Conservation (phyloP, 108 stramenopile genomes). For the Cyclostephanos tholiformis region DNA sequence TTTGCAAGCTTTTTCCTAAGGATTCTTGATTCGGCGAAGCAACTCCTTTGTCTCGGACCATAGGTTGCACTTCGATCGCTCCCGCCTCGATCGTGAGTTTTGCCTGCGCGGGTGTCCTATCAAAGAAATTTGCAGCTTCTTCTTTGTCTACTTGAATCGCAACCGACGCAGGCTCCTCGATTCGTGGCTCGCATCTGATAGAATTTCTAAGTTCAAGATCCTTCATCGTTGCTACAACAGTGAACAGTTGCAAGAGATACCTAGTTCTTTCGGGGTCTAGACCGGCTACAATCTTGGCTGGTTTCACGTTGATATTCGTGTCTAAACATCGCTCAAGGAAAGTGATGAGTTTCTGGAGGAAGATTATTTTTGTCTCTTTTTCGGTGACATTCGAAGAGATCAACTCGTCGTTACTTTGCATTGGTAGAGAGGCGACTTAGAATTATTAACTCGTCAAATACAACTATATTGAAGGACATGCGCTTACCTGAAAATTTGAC, state of each 20-base stretch:
- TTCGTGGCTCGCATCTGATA: no score
- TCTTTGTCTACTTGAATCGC: not conserved
- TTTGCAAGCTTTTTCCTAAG: not conserved
- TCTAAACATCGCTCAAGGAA: conserved; percentile 47
- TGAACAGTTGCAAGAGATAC: conserved; percentile 69
- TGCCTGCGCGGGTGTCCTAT: not conserved
- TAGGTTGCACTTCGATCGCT: not conserved
- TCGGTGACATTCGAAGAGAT: conserved; percentile 60
- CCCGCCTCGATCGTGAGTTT: not conserved
- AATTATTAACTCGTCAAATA: conserved; percentile 15
- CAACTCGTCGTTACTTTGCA: conserved; percentile 38
- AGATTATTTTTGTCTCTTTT: conserved; percentile 61
- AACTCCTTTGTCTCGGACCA: not conserved
- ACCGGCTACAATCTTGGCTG: conserved; percentile 75
- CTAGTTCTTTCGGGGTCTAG: conserved; percentile 78
- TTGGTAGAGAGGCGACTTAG: not conserved
- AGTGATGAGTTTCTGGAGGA: conserved; percentile 63
- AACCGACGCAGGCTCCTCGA: no score
- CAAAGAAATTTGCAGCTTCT: not conserved
- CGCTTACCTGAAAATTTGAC: conserved; percentile 41
- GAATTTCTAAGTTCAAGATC: not conserved
- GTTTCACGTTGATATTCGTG: conserved; percentile 54
- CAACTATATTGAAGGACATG: not conserved
- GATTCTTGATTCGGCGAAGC: not conserved
- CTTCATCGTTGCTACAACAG: conserved; percentile 51